Evolutionary conservation across 176 grass and related monocot genomes (phyloP), one percentile per base, ranked within the genome.

Genomic region (Oryza meridionalis): DNA sequence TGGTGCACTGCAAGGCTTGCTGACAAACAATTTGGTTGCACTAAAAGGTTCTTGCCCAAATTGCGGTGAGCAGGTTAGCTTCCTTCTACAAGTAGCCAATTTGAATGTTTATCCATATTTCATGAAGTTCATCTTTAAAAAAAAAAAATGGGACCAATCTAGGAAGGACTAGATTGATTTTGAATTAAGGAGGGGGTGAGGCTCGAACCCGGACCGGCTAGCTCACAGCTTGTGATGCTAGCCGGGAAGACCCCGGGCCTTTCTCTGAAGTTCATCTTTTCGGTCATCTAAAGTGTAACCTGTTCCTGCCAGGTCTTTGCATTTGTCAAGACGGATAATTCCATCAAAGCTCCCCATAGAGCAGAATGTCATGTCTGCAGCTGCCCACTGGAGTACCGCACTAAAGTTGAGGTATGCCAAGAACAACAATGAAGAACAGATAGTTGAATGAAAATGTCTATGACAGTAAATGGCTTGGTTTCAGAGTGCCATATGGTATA

Each of bases 301-400:
- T 91, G 32, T 83, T 76, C 7, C 25, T 85, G 16, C 24, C 53
- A 98, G 96, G 96, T 98, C 13, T 98, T 98, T 88, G 91, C 96
- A 72, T 96, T 98, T 73, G 96, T 98, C 26, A 95, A 85, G 81
- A 88, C 89, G 0, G 91, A 92, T 67, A 95, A 87, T 68, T 92
- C 87, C 40, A 87, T 77, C 22, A 67, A 77, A 78, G 69, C 40
- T 38, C 89, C 91, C 67, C 96, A 98, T 58, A 88, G 67, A 88
- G 93, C 96, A 37, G 85, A 92, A 80, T 98, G 96, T 15, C 96
- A 98, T 93, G 96, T 98, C n/a, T 98, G 96, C 44, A 83, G 93
- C 4, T 94, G 89, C 32, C 44, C 78, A 19, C 81, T 98, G 93
- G 96, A 95, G 83, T 98, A 87, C 44, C 93, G 90, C 43, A 92